Evolutionary conservation across 495 filamentous ascomycete species (phyloP), one percentile per base, ranked within the genome.

Genomic region (Daldinia concentrica): DNA sequence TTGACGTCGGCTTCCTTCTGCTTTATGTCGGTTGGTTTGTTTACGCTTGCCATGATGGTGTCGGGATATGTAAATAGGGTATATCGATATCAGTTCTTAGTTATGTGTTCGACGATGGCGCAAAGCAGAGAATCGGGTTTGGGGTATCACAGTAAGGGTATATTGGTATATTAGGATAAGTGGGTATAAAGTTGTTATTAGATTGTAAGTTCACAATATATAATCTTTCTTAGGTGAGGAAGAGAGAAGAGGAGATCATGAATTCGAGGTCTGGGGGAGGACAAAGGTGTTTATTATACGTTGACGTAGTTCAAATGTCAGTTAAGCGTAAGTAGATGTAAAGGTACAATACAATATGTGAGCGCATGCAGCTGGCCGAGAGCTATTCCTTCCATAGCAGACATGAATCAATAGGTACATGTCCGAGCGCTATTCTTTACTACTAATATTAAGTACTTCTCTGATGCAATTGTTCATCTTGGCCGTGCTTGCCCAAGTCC

Each of bases 1-100:
- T 97, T 97, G 78, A 99, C 90, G 79, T 98, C 88, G 30, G 80
- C 81, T 73, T 84, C 82, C 77, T 83, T 84, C 63, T 86, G 84
- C 79, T 90, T 90, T 50, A 84, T 45, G 61, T 92, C 83, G 43
- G 84, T 87, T 11, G 91, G 91, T 71, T 82, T 87, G 76, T 93
- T 93, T 71, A 93, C 89, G 69, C 77, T 78, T 9, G 76, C 73
- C 76, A 78, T 79, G 50, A 22, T 70, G 48, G 29, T 58, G 43
- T 51, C 29, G 26, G 51, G 43, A 58, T 69, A 62, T 57, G 29
- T 57, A 32, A 22, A n/a, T 57, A 54, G 26, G 50, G 43, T 48
- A 48, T 68, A 65, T 65, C 37, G 29, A 64, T 62, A 65, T 68
- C 6, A 50, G 34, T 41, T 66, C 39, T 43, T 36, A 41, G 12